Conservation (phyloP, 208 protist species). For the Leishmania turanica region DNA sequence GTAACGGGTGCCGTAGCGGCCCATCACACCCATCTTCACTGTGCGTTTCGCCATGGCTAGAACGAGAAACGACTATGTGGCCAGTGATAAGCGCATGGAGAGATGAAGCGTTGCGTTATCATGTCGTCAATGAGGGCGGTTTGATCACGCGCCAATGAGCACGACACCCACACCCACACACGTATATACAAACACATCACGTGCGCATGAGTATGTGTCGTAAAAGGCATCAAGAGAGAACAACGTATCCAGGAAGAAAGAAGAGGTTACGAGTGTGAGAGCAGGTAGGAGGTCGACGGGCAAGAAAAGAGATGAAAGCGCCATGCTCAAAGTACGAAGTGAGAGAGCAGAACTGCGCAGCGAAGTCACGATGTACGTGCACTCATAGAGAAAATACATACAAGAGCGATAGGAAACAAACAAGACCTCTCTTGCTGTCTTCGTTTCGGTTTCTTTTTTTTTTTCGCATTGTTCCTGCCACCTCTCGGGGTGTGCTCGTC, state of each 20-base stretch:
- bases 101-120: neutral
- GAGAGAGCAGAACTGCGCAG: neutral
- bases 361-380: neutral
- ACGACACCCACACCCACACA: neutral
- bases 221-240: neutral
- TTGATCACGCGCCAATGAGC: neutral
- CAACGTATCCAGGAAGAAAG: neutral
- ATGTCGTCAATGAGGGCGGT: neutral
- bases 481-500: neutral
- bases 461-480: neutral
- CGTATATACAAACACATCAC: neutral
- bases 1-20: slow-evolving; percentile 99
- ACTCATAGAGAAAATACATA: neutral
- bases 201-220: neutral
- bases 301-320: neutral
- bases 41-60: slow-evolving; percentile 96
- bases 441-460: neutral
- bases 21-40: slow-evolving; percentile 99
- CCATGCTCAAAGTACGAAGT: neutral
- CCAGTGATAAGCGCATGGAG: neutral
- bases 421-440: neutral
- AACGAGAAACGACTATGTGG: slow-evolving; percentile 1
- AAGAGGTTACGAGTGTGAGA: neutral
- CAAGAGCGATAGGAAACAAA: neutral
- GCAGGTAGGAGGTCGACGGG: neutral